phyloP scores from a whole-genome alignment of 192 early-diverging fungal species.

The Entrophospora sp. region DNA sequence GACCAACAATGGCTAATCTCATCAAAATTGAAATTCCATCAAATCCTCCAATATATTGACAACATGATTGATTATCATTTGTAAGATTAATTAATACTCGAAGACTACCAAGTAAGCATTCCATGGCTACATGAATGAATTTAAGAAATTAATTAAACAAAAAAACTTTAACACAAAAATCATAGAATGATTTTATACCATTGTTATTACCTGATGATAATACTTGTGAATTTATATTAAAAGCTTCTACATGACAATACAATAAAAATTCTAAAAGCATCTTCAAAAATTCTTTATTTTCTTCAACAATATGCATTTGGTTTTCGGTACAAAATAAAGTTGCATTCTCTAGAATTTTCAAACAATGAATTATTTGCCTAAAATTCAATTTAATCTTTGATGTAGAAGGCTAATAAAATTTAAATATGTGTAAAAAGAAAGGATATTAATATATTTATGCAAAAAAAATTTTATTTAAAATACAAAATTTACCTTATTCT shows the following conservation, averaged over 20 bases:
- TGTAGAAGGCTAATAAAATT: no score
- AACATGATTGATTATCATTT: constrained; percentile 12
- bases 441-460: neutral
- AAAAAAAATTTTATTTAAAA: neutral
- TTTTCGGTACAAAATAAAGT: constrained; percentile 13
- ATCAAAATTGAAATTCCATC: constrained; percentile 15
- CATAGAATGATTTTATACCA: neutral
- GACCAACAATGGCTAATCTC: constrained; percentile 13
- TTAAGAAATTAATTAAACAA: neutral
- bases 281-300: constrained; percentile 5
- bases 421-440: no score
- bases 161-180: neutral
- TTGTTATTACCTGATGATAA: neutral
- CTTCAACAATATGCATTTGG: constrained; percentile 10
- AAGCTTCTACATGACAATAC: constrained; percentile 19
- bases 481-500: constrained; percentile 7
- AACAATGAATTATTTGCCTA: constrained; percentile 2
- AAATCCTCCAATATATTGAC: constrained; percentile 4
- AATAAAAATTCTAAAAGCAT: constrained; percentile 18
- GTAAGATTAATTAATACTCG: constrained; percentile 18
- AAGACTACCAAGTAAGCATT: constrained; percentile 15
- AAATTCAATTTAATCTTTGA: neutral
- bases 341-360: neutral
- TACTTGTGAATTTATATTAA: neutral
- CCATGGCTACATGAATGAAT: constrained; percentile 5